Evolutionary conservation across 1,284 basidiomycete genomes (phyloP).

Genomic region (Irpex rosettiformis): DNA sequence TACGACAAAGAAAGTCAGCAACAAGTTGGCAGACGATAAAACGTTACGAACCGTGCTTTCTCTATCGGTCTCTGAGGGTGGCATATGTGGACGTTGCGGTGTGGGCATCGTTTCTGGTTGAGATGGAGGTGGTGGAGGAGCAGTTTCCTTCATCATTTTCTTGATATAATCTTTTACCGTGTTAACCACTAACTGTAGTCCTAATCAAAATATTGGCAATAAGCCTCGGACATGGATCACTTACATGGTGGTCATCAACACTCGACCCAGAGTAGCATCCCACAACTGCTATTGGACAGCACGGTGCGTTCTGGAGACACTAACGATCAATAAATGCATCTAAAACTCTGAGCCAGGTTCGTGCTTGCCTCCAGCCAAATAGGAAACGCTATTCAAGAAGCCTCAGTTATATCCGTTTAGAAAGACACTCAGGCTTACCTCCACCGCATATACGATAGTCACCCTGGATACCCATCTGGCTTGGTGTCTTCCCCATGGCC

Average conservation of each 20-base stretch:
- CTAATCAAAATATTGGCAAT: background rate
- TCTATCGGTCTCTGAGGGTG: constrained; percentile 15
- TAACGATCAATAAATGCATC: background rate
- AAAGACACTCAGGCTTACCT: constrained; percentile 43
- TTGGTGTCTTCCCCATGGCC: constrained; percentile 73
- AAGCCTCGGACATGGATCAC: constrained; percentile 19
- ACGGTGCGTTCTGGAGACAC: constrained; percentile 62
- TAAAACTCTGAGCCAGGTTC: background rate
- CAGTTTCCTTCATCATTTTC: constrained; percentile 46
- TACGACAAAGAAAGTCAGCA: constrained; percentile 3
- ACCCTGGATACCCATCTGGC: constrained; percentile 62
- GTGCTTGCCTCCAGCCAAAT: constrained; percentile 71
- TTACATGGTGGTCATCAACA: constrained; percentile 72
- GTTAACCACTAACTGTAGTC: constrained; percentile 53
- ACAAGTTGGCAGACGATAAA: background rate
- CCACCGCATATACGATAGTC: constrained; percentile 68
- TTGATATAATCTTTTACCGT: constrained; percentile 68
- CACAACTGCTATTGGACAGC: constrained; percentile 76
- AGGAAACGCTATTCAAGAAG: constrained; percentile 61
- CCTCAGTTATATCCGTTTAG: background rate
- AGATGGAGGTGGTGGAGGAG: constrained; percentile 19
- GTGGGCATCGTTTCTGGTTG: constrained; percentile 21
- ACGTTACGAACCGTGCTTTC: constrained; percentile 18
- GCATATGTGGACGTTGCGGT: constrained; percentile 24
- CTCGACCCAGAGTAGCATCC: constrained; percentile 81